Evolutionary conservation across 2,329 filamentous ascomycete genomes (phyloP).

Genomic region (Cordyceps javanica): DNA sequence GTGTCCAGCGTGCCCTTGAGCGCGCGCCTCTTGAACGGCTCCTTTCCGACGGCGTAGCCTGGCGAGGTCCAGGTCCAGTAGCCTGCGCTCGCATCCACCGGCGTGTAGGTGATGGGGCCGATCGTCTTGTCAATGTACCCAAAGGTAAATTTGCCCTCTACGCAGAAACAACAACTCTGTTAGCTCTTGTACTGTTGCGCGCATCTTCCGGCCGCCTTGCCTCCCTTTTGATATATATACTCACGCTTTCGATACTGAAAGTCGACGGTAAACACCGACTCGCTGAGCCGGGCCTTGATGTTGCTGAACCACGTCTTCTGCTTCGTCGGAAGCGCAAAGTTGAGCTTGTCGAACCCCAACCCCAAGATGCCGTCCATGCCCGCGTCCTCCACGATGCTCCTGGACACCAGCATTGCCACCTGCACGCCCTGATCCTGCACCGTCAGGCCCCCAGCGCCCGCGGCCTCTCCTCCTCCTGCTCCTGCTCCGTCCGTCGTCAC

Average conservation of each 20-base stretch:
- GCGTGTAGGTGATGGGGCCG: constrained; percentile 55
- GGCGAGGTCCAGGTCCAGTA: constrained; percentile 49
- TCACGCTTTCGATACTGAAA: constrained; percentile 43
- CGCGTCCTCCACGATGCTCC: constrained; percentile 36
- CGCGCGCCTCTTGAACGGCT: constrained; percentile 27
- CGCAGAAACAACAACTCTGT: constrained; percentile 24
- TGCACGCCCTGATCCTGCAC: constrained; percentile 38
- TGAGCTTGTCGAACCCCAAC: constrained; percentile 36
- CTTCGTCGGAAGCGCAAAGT: constrained; percentile 32
- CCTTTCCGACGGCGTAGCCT: constrained; percentile 19
- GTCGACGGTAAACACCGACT: constrained; percentile 59
- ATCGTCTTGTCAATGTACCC: constrained; percentile 57
- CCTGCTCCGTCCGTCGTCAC: constrained; percentile 20
- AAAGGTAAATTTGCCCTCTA: constrained; percentile 64
- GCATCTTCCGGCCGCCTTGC: too few relatives aligned
- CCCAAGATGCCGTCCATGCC: constrained; percentile 36
- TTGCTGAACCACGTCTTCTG: constrained; percentile 41
- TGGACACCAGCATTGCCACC: constrained; percentile 33
- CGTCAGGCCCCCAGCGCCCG: too few relatives aligned
- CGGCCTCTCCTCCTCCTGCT: too few relatives aligned
- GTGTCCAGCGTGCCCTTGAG: constrained; percentile 47
- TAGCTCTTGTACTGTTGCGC: background rate
- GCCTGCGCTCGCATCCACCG: constrained; percentile 52
- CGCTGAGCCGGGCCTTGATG: constrained; percentile 16
- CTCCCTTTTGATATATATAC: background rate